These are phyloP conservation scores for Aspergillus sp. DNA, from an alignment of 2,329 filamentous ascomycete species.

Conservation along the genomic window DNA sequence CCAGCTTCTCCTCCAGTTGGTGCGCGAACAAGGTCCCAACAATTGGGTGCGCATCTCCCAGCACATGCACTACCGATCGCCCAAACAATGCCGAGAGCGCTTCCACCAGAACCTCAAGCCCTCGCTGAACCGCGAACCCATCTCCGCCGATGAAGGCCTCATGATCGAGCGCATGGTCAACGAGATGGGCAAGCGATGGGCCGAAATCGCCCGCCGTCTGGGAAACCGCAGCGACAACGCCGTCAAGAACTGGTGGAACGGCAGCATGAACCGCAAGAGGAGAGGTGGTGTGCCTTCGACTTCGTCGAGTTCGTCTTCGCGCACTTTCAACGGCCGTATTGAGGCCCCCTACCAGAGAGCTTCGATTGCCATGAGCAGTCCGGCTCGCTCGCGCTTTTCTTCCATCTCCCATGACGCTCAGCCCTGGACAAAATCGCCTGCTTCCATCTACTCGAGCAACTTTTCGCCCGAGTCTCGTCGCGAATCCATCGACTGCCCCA, in stretches of 20 bases:
- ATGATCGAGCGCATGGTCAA: slow-evolving; percentile 73
- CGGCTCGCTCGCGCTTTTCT: slow-evolving; percentile 23
- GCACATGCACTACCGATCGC: slow-evolving; percentile 69
- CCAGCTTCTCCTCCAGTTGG: slow-evolving; percentile 62
- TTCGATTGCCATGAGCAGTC: slow-evolving; percentile 22
- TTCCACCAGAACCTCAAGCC: slow-evolving; percentile 92
- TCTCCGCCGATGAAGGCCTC: slow-evolving; percentile 64
- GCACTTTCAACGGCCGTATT: slow-evolving; percentile 33
- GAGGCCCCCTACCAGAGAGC: slow-evolving; percentile 34
- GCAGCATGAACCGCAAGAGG: slow-evolving; percentile 76
- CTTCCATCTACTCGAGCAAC: slow-evolving; percentile 17
- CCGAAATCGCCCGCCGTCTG: slow-evolving; percentile 79
- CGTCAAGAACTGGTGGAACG: slow-evolving; percentile 98
- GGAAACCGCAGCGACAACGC: slow-evolving; percentile 87
- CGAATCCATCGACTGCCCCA: slow-evolving; percentile 14
- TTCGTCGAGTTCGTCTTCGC: slow-evolving; percentile 25
- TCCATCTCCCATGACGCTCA: slow-evolving; percentile 17
- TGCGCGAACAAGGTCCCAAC: slow-evolving; percentile 66
- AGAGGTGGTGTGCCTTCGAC: slow-evolving; percentile 39
- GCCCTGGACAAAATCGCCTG: slow-evolving; percentile 15
- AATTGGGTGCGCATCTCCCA: slow-evolving; percentile 89
- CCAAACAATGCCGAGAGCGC: slow-evolving; percentile 92
- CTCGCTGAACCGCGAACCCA: slow-evolving; percentile 66
- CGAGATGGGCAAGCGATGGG: slow-evolving; percentile 83
- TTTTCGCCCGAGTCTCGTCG: slow-evolving; percentile 12